Conservation (phyloP, 768 basidiomycete genomes). For the Cystofilobasidium capitatum region DNA sequence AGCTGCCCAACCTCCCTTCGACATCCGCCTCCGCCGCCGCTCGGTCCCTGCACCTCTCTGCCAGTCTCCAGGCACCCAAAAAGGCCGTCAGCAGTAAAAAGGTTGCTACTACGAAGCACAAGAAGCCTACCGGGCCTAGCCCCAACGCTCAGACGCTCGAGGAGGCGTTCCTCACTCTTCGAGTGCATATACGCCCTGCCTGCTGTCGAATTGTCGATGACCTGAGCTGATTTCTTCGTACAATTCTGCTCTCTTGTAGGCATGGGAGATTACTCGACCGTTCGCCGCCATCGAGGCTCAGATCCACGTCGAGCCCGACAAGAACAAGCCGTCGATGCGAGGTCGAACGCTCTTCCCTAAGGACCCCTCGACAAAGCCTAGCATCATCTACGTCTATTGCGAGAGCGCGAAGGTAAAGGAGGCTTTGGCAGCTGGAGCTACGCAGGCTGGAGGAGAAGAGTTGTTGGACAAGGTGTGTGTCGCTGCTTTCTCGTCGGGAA, state of each 20-base stretch:
- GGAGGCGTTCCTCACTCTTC: slow-evolving; percentile 37
- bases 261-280: slow-evolving; percentile 71
- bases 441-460: slow-evolving; percentile 82
- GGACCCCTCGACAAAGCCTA: slow-evolving; percentile 56
- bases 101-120: slow-evolving; percentile 26
- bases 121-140: slow-evolving; percentile 30
- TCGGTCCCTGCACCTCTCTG: too few species aligned
- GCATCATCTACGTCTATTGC: slow-evolving; percentile 83
- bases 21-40: too few species aligned
- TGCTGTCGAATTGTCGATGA: neutral
- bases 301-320: slow-evolving; percentile 66
- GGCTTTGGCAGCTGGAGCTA: slow-evolving; percentile 77
- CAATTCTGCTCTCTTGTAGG: slow-evolving; percentile 44
- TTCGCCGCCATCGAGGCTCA: slow-evolving; percentile 68
- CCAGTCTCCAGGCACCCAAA: too few species aligned
- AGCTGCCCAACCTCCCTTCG: too few species aligned
- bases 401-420: slow-evolving; percentile 72
- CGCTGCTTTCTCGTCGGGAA: neutral
- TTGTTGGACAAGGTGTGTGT: slow-evolving; percentile 62
- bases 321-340: slow-evolving; percentile 72
- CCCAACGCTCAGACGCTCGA: slow-evolving; percentile 36
- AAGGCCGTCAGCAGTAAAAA: neutral
- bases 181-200: slow-evolving; percentile 32
- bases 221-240: neutral
- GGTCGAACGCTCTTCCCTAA: slow-evolving; percentile 78